Conservation (phyloP, 495 filamentous ascomycete species). For the Aspergillus diversus region DNA sequence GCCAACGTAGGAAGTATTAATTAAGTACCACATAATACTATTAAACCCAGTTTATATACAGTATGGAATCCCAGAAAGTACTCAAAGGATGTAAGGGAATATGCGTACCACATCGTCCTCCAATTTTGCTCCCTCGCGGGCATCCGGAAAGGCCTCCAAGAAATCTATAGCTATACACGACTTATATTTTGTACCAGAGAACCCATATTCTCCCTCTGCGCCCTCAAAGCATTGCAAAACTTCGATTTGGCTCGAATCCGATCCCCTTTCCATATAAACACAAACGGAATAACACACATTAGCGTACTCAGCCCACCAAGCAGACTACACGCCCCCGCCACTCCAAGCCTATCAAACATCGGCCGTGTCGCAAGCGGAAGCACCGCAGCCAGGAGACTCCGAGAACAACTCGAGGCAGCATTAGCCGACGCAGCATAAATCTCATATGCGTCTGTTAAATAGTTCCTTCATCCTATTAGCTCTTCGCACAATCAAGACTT, state of each 20-base stretch:
- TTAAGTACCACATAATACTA: no score
- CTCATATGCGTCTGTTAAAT: not conserved
- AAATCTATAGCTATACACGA: no score
- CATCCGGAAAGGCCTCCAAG: no score
- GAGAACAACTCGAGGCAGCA: not conserved
- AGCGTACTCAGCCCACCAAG: not conserved
- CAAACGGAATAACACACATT: not conserved
- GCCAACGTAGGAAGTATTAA: no score
- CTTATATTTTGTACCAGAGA: no score
- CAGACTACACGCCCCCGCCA: not conserved
- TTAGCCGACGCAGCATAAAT: not conserved
- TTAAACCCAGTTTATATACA: no score
- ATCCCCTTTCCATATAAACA: slow-evolving; percentile 29
- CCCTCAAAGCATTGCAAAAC: not conserved
- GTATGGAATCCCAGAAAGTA: no score
- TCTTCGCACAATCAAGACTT: no score
- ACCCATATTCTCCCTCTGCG: no score
- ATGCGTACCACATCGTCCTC: no score
- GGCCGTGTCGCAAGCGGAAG: not conserved
- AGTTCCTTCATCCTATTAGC: not conserved
- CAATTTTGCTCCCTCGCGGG: no score
- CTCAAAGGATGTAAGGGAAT: no score
- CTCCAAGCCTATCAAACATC: not conserved
- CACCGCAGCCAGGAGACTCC: not conserved
- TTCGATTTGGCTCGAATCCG: slow-evolving; percentile 23